Evolutionary conservation across 352 stramenopile species (phyloP).

Genomic region (Phytophthora sansomeana): DNA sequence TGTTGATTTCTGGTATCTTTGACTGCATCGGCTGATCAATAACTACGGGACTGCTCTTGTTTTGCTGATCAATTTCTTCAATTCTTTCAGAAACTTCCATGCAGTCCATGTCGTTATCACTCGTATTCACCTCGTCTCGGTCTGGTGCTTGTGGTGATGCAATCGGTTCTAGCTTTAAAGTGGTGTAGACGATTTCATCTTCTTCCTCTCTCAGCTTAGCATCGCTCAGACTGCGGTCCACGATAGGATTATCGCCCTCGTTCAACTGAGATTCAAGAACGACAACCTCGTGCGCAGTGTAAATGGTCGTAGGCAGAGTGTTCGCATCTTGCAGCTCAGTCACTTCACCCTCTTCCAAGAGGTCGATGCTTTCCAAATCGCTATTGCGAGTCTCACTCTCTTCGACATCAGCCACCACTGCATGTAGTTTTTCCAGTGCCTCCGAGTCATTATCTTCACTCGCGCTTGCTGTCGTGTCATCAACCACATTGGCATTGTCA

Average conservation of each 20-base stretch:
- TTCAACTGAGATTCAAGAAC: not conserved
- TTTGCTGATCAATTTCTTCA: not conserved
- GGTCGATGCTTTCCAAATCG: slow-evolving; percentile 10
- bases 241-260: not conserved
- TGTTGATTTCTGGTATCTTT: not conserved
- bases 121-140: not conserved
- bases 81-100: not conserved
- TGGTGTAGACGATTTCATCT: not conserved
- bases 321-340: not conserved
- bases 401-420: not conserved
- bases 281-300: not conserved
- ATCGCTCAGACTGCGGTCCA: not conserved
- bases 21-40: not conserved
- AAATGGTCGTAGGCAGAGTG: not conserved
- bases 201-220: not conserved
- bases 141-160: no score
- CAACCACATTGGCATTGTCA: not conserved
- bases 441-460: not conserved
- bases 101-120: not conserved
- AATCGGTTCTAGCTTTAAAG: not conserved
- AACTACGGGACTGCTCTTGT: not conserved
- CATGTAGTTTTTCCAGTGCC: not conserved
- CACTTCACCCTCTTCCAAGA: not conserved
- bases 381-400: not conserved
- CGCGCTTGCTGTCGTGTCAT: not conserved